Base-by-base conservation (phyloP, 1,139 yeast species). In the Nadsonia commutata region DNA sequence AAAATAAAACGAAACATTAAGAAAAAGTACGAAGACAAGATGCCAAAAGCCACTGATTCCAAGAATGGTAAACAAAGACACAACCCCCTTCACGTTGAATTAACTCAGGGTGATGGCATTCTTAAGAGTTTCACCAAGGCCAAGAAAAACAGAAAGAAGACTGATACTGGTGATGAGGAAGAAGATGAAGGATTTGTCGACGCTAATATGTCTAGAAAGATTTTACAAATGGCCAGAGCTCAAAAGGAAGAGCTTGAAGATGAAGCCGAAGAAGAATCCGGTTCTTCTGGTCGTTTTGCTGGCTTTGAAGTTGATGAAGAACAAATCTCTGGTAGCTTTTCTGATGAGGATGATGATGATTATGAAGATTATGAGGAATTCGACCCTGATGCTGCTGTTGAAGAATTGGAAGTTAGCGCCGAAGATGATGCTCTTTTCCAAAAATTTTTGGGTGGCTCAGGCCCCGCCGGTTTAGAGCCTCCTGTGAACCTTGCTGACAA, bases 231-330 rank as follows among this genome's bases (percentile, higher is more conserved):
- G 51, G 98, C 97, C 16, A 78, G 74, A 54, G 90, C 81, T 55
- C 98, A 90, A 64, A 96, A 86, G 60, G 88, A 83, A 40, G 98
- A 90, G 59, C 62, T 88, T 23, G 82, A 73, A 46, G 68, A 63
- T 6, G 94, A 84, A 57, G 85, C 78, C 50, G 55, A 52, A 19
- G 58, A 53, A 9, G 62, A 55, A 37, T 59, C 56, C 22, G 58
- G 46, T 20, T 38, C 42, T 1, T 44, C 44, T 42, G 52, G 53
- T 46, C 62, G 57, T 20, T 66, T 59, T 4, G 64, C 59, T 2
- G 65, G 60, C 11, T 71, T 64, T 9, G 62, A 58, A 22, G 67
- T 65, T 33, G 56, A 51, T 19, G 53, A 56, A 16, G 65, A 59
- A 20, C 33, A 27, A 27, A 27, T 27, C 13, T 27, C 33, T 4